Evolutionary conservation across 352 stramenopile species (phyloP).

Genomic region (Globisporangium barbulae): DNA sequence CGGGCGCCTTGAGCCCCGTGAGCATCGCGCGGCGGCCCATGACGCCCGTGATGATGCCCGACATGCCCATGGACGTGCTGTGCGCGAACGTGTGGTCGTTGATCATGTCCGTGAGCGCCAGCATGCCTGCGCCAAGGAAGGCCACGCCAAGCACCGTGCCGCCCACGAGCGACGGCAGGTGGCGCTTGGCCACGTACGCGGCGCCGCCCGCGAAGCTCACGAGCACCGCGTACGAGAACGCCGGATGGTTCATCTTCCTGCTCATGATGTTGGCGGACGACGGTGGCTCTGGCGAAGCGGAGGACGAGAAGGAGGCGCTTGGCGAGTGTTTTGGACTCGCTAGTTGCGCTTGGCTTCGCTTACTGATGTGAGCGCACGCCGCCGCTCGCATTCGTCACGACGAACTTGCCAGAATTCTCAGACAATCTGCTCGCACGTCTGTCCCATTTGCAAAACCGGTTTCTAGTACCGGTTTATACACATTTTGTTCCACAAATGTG

Average conservation of each 20-base stretch:
- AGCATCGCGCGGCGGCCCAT: conserved; percentile 49
- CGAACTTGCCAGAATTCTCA: not conserved
- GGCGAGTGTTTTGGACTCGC: not conserved
- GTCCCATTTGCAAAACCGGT: not conserved
- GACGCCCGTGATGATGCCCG: conserved; percentile 55
- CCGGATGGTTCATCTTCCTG: conserved; percentile 41
- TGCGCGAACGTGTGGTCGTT: conserved; percentile 70
- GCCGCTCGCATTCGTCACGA: not conserved
- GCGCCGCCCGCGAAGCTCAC: conserved; percentile 56
- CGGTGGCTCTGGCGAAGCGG: not conserved
- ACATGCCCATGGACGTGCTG: conserved; percentile 67
- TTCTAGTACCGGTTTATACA: not conserved
- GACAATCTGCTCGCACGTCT: not conserved
- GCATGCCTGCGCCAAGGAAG: conserved; percentile 62
- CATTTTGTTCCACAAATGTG: not conserved
- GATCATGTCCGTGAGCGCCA: conserved; percentile 71
- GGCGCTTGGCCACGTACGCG: conserved; percentile 57
- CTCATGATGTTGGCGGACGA: conserved; percentile 20
- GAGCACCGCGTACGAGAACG: conserved; percentile 71
- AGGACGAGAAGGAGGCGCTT: no score
- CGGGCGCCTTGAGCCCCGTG: conserved; percentile 39
- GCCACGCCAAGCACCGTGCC: conserved; percentile 55
- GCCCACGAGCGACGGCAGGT: conserved; percentile 64
- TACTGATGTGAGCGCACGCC: not conserved
- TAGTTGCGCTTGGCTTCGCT: not conserved